A percentile compares a stretch with the other conserved stretches of the same genome.
These are phyloP conservation scores for Calcarisporium arbuscula DNA, from an alignment of 2,329 filamentous ascomycete species.

Conservation along the genomic window DNA sequence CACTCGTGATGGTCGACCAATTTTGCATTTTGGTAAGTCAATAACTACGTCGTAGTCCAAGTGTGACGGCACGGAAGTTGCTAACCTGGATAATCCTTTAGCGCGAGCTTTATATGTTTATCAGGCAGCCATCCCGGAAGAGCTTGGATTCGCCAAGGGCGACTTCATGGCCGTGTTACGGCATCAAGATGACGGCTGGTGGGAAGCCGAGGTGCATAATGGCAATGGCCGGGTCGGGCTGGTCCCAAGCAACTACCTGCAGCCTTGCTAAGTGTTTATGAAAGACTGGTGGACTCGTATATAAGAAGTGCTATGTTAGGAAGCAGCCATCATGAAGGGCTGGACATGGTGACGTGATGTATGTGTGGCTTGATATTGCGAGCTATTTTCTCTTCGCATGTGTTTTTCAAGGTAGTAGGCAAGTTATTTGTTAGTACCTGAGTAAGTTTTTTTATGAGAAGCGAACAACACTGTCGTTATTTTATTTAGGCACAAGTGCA, in stretches of 20 bases:
- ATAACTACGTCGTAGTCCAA: too few species aligned
- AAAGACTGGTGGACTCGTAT: not conserved
- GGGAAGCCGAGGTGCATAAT: slow-evolving; percentile 90
- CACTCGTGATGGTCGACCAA: slow-evolving; percentile 77
- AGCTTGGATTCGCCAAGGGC: slow-evolving; percentile 86
- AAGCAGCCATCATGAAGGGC: too few species aligned
- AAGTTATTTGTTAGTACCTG: too few species aligned
- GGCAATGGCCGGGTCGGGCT: slow-evolving; percentile 53
- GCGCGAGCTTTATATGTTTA: slow-evolving; percentile 94
- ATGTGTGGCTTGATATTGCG: too few species aligned
- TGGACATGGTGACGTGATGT: too few species aligned
- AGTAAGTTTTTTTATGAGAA: too few species aligned
- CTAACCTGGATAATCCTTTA: slow-evolving; percentile 28
- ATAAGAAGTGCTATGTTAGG: too few species aligned
- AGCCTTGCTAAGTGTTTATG: slow-evolving; percentile 37
- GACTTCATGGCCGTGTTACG: slow-evolving; percentile 84
- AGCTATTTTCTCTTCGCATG: too few species aligned
- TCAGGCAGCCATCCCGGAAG: slow-evolving; percentile 88
- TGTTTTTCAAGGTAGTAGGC: too few species aligned
- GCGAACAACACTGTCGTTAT: too few species aligned
- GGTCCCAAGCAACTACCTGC: slow-evolving; percentile 64
- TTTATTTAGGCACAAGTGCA: too few species aligned
- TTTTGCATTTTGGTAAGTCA: slow-evolving; percentile 90
- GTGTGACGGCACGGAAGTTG: too few species aligned
- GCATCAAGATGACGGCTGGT: slow-evolving; percentile 97